Evolutionary conservation across 2,329 filamentous ascomycete species (phyloP), one percentile per base, ranked within the genome.

Genomic region (Aspergillus oerlinghausenensis): DNA sequence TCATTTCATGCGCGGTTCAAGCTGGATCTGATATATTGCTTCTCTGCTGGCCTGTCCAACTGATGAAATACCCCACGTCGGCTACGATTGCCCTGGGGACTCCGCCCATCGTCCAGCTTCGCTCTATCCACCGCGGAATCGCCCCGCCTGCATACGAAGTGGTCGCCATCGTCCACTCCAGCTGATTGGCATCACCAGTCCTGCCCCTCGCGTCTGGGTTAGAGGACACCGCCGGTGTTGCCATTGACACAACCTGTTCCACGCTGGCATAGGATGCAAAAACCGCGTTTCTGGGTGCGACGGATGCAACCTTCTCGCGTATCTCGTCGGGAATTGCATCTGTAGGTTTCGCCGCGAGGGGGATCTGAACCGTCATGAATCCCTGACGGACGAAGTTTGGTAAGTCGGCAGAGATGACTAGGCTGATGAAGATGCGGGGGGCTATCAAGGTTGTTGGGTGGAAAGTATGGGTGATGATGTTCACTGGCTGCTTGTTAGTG

Each of bases 31-130:
- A 14, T 52, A 23, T 45, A 45, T 53, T 43, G 17, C 21, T 49
- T 55, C 66, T 58, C n/a, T 55, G 47, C 17, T 58, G 56, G 50
- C 56, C 63, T 21, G 59, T 64, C 73, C 73, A 75, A 23, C 59
- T 60, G 48, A 75, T 62, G 59, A 75, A 75, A 49, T 73, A 65
- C n/a, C 71, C 71, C 54, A 75, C 73, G 66, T 74, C 71, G 17
- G 67, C 68, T 21, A 73, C 71, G 51, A 75, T 67, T 26, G 73
- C 72, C 43, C 65, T 67, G 2, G 73, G 71, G 42, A 72, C 67
- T 23, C 72, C 72, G 23, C 72, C 69, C 57, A 74, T 58, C 21
- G 62, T 68, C 70, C 69, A 73, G 54, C 63, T 75, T 49, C 71
- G 65, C 60, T 75, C 71, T 57, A 75, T 59, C 67, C 70, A 73